Percentiles rank a stretch among this genome's conserved stretches.
These are phyloP conservation scores for Trichoderma endophyticum DNA, from an alignment of 2,329 filamentous ascomycete genomes.

Conservation along the genomic window DNA sequence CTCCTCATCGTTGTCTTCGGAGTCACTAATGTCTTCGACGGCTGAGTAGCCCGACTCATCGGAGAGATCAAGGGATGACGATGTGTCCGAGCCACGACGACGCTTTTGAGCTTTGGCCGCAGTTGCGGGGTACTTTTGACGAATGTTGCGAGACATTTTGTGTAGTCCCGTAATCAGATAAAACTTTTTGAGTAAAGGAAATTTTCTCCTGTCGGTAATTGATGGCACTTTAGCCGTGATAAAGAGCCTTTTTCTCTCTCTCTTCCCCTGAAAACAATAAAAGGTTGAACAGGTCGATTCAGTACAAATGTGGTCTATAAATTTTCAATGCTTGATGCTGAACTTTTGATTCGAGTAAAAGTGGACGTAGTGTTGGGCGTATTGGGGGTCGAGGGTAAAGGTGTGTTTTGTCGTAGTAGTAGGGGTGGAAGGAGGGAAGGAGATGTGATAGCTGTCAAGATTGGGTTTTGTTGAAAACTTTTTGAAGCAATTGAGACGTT, in stretches of 20 bases:
- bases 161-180: background rate
- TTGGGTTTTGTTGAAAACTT: background rate
- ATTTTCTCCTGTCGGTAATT: background rate
- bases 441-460: background rate
- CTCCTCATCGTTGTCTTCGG: constrained; percentile 73
- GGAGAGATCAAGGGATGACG: constrained; percentile 57
- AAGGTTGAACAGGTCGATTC: background rate
- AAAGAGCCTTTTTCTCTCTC: background rate
- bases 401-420: background rate
- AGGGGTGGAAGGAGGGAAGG: background rate
- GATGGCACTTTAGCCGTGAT: background rate
- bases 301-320: background rate
- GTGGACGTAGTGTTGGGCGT: background rate
- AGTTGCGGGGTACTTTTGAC: constrained; percentile 44
- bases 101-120: constrained; percentile 46
- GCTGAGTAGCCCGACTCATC: constrained; percentile 71
- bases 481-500: constrained; percentile 16
- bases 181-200: background rate
- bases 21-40: constrained; percentile 76
- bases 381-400: background rate
- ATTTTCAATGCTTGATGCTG: background rate
- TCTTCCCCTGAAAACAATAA: background rate
- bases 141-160: constrained; percentile 53
- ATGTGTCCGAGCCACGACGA: constrained; percentile 51
- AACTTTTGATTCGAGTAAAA: background rate